Percentiles rank a stretch among this genome's conserved stretches.
phyloP scores from a whole-genome alignment of 108 stramenopile genomes.

The Nitzschia sp. region DNA sequence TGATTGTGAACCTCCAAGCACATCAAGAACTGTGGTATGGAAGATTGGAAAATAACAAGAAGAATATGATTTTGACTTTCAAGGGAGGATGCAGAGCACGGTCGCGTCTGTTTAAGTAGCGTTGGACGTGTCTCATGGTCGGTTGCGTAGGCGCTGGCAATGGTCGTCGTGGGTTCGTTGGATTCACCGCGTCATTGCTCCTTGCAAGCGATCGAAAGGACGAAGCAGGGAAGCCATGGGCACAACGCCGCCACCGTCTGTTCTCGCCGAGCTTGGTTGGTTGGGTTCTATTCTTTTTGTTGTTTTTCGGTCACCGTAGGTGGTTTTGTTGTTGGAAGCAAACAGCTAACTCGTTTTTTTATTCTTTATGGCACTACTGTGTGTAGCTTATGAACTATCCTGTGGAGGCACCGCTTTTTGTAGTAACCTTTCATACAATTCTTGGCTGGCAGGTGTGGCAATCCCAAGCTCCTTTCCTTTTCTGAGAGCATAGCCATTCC shows the following conservation, averaged over 20 bases:
- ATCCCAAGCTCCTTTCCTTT: constrained; percentile 48
- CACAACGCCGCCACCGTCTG: constrained; percentile 74
- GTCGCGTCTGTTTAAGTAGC: constrained; percentile 79
- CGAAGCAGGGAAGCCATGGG: constrained; percentile 43
- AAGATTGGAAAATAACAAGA: too few species aligned
- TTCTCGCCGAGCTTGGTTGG: neutral
- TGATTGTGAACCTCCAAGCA: too few species aligned
- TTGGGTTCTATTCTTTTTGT: constrained; percentile 7
- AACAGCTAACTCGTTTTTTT: too few species aligned
- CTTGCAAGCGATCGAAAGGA: constrained; percentile 46
- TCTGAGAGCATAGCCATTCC: constrained; percentile 67
- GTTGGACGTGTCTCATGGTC: constrained; percentile 83
- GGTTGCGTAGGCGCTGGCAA: constrained; percentile 81
- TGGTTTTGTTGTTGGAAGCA: neutral
- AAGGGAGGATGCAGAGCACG: constrained; percentile 27
- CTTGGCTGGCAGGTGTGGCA: constrained; percentile 43
- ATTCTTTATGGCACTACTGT: too few species aligned
- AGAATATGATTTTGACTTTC: too few species aligned
- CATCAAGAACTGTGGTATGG: too few species aligned
- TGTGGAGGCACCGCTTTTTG: too few species aligned
- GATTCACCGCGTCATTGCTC: constrained; percentile 54
- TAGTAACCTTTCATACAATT: constrained; percentile 16
- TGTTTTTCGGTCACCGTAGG: neutral
- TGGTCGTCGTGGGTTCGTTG: constrained; percentile 59
- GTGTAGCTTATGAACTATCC: too few species aligned